Evolutionary conservation across 371 early-diverging fungal genomes (phyloP), one percentile per base, ranked within the genome.

Genomic region (Syncephalastrum sp.): DNA sequence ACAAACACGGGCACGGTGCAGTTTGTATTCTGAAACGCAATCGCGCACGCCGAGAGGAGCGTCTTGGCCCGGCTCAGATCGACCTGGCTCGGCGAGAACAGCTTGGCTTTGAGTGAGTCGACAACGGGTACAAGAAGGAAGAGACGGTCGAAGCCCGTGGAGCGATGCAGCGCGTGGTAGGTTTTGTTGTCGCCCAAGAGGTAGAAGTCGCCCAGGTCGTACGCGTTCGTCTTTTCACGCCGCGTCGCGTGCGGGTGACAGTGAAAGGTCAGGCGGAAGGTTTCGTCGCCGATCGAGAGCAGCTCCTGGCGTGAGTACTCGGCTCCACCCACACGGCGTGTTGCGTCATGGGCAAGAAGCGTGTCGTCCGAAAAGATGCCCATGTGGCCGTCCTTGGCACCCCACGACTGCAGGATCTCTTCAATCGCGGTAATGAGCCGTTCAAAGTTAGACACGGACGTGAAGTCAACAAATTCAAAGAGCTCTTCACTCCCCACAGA

Each of bases 1-100:
- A 89, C 81, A 76, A 92, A 93, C 10, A 84, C 83, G 16, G 93
- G 91, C 24, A 91, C 69, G 27, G 66, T 69, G 64, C 92, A 92
- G 13, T 74, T 81, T 2, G 79, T 82, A 63, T 89, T 89, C 47
- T 85, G 84, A 49, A 90, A 77, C 0, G 93, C 92, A 25, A 91
- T 81, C 15, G 84, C 78, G 61, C 91, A 84, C 4, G 91, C 83
- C 1, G 91, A 90, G 17, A 86, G 59, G 17, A 92, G 64, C 3
- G 80, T 62, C 51, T 90, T 90, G 10, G 89, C 83, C 13, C 81
- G 84, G 44, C 78, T 72, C 5, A 84, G 59, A 53, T 89, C 89
- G 15, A 88, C 68, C 15, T 67, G 67, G 24, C 54, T 57, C 12
- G 58, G 24, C 5, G 65, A 63, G 27, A 73, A 64, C 14, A 74